Conservation (phyloP, 352 stramenopile species). For the Globisporangium irregulare region DNA sequence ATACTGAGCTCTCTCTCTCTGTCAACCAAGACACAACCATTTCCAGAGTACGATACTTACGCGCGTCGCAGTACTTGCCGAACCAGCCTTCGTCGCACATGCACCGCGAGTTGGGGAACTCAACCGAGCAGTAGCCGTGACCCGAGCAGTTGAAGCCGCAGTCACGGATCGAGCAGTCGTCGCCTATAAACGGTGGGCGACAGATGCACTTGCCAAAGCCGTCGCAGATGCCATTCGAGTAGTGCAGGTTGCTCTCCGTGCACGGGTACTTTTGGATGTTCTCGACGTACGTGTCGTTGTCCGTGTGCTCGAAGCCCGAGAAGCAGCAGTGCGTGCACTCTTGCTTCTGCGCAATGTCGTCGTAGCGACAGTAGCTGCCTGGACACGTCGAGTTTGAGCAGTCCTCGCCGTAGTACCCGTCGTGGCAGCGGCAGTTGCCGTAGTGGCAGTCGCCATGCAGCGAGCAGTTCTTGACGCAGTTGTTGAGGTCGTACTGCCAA, state of each 20-base stretch:
- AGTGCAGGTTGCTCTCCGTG: conserved; percentile 72
- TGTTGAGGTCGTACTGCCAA: conserved; percentile 88
- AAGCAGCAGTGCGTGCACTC: conserved; percentile 94
- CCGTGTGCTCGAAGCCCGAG: conserved; percentile 80
- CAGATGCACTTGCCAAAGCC: conserved; percentile 96
- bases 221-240: conserved; percentile 94
- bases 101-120: conserved; percentile 95
- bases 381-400: conserved; percentile 95
- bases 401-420: conserved; percentile 95
- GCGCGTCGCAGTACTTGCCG: conserved; percentile 89
- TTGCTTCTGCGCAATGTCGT: conserved; percentile 80
- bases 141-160: conserved; percentile 90
- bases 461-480: conserved; percentile 94
- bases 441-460: conserved; percentile 89
- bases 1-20: not conserved
- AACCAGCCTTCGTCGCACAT: conserved; percentile 95
- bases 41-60: conserved; percentile 30
- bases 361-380: conserved; percentile 92
- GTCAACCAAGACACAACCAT: not conserved
- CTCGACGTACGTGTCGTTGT: conserved; percentile 88
- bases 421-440: conserved; percentile 92
- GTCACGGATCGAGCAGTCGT: conserved; percentile 92
- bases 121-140: conserved; percentile 94
- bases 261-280: conserved; percentile 92
- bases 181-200: conserved; percentile 90